phyloP scores from a whole-genome alignment of 352 stramenopile genomes.

The Pythium guiyangense region DNA sequence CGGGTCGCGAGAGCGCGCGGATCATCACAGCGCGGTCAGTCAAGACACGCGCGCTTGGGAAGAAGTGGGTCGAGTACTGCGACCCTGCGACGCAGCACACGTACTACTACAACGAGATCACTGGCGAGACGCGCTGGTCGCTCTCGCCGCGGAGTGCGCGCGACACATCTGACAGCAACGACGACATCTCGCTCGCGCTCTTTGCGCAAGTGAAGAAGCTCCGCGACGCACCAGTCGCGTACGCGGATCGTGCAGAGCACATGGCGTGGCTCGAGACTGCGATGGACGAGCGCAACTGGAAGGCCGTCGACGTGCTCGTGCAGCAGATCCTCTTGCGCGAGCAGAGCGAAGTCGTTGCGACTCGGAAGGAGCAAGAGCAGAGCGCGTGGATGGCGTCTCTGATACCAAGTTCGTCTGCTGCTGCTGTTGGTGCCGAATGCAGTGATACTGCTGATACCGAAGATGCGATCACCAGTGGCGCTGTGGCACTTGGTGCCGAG shows the following conservation, averaged over 20 bases:
- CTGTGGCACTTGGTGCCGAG: no score
- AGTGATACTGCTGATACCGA: no score
- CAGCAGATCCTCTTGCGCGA: constrained; percentile 71
- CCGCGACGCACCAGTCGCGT: constrained; percentile 40
- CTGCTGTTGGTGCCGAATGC: not conserved
- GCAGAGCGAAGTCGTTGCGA: constrained; percentile 33
- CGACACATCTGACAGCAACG: constrained; percentile 35
- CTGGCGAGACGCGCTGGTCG: constrained; percentile 83
- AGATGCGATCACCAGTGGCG: no score
- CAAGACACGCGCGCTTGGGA: constrained; percentile 41
- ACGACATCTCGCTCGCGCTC: constrained; percentile 60
- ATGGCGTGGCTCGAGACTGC: constrained; percentile 67
- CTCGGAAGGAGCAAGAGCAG: constrained; percentile 12
- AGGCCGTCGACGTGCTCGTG: constrained; percentile 59
- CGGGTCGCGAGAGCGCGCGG: constrained; percentile 3
- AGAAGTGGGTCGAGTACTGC: constrained; percentile 82
- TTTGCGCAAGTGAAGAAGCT: constrained; percentile 46
- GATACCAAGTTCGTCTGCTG: no score
- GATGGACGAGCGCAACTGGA: constrained; percentile 57
- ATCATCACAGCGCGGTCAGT: constrained; percentile 26
- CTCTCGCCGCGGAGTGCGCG: constrained; percentile 66
- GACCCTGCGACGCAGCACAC: constrained; percentile 76
- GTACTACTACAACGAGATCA: constrained; percentile 92
- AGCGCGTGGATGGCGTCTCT: not conserved
- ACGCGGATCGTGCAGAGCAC: constrained; percentile 50